phyloP scores from a whole-genome alignment of 2,329 filamentous ascomycete genomes.

The Pseudogymnoascus sp. region DNA sequence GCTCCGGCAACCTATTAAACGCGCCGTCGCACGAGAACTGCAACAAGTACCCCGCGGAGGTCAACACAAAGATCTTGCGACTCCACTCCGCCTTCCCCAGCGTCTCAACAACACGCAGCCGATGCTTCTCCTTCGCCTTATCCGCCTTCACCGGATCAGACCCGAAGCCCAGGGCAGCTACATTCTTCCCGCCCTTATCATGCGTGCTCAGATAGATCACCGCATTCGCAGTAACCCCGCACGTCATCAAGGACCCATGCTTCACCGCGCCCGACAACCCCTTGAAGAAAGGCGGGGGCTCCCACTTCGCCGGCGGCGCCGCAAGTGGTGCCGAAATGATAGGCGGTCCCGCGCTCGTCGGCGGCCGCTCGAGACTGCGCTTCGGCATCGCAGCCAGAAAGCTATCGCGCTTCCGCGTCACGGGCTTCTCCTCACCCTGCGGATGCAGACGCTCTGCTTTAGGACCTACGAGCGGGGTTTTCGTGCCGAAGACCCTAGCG shows the following conservation, averaged over 20 bases:
- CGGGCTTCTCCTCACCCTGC: background rate
- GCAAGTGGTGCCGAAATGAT: background rate
- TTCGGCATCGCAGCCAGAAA: background rate
- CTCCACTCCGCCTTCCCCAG: conserved; percentile 51
- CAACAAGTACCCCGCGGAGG: conserved; percentile 58
- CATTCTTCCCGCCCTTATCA: background rate
- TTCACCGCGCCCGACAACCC: background rate
- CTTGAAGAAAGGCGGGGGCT: background rate
- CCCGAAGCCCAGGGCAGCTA: background rate
- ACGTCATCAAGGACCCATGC: background rate
- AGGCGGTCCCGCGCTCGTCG: background rate
- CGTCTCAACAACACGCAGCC: background rate
- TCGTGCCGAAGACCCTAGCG: background rate
- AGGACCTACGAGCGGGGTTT: background rate
- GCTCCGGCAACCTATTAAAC: conserved; percentile 66
- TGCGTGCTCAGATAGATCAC: background rate
- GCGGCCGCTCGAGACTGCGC: background rate
- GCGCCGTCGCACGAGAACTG: conserved; percentile 66
- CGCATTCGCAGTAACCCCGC: background rate
- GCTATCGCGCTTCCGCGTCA: background rate
- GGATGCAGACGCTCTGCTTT: background rate
- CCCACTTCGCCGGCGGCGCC: background rate
- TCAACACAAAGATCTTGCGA: conserved; percentile 65
- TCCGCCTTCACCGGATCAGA: background rate
- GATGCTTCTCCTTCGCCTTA: background rate